Evolutionary conservation across 208 protist species (phyloP).

Genomic region (Acanthamoeba lenticulata): DNA sequence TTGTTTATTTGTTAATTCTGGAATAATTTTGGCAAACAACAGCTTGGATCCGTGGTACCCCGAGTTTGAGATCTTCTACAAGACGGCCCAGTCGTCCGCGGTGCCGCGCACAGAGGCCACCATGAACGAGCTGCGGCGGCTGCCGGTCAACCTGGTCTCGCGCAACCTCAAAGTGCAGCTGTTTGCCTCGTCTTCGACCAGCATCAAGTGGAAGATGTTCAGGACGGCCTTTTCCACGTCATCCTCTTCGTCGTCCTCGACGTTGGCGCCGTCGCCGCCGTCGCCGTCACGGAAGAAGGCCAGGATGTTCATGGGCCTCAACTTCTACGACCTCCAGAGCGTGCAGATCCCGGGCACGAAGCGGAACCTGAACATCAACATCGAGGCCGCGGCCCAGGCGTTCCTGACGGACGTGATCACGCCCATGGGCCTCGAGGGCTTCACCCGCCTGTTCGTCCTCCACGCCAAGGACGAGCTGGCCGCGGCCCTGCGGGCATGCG

Average conservation of each 20-base stretch:
- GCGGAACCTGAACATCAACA: not conserved
- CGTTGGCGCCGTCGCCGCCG: not conserved
- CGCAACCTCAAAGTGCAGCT: too few relatives aligned
- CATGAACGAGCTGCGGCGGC: too few relatives aligned
- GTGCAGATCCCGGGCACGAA: not conserved
- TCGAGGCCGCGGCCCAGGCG: not conserved
- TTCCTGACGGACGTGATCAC: conserved; percentile 51
- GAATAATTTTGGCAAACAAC: not conserved
- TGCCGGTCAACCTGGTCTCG: not conserved
- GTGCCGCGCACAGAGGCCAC: not conserved
- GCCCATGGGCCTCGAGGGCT: conserved; percentile 18
- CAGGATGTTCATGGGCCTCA: not conserved
- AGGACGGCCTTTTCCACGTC: too few relatives aligned
- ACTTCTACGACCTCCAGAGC: conserved; percentile 24
- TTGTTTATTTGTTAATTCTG: too few relatives aligned
- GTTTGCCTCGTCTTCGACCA: too few relatives aligned
- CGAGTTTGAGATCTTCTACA: not conserved
- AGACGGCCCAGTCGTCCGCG: not conserved
- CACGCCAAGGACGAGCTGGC: conserved; percentile 31
- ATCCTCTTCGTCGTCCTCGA: not conserved
- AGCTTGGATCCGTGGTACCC: not conserved
- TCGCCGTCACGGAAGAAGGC: not conserved
- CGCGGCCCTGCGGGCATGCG: not conserved
- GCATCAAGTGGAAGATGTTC: too few relatives aligned
- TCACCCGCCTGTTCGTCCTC: conserved; percentile 43